phyloP scores from a whole-genome alignment of 2,329 filamentous ascomycete species.

The Myriosclerotinia duriaeana region DNA sequence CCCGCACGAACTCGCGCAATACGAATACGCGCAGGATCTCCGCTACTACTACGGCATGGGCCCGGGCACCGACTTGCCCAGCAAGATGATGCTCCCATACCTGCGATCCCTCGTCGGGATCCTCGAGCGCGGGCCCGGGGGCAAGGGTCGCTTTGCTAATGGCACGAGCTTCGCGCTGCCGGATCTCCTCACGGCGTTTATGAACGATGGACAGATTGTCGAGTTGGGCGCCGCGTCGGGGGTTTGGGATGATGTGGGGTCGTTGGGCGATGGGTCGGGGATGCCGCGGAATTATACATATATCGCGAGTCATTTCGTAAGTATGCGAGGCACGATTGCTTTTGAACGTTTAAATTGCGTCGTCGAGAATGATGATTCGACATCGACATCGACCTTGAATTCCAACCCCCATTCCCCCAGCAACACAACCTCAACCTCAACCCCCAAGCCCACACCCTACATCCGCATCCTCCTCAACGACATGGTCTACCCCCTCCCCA shows the following conservation, averaged over 20 bases:
- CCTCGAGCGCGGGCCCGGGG: slow-evolving; percentile 53
- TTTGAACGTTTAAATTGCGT: slow-evolving; percentile 46
- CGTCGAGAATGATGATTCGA: not conserved
- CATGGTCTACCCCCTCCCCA: slow-evolving; percentile 2
- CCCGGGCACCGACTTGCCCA: slow-evolving; percentile 53
- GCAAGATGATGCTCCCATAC: slow-evolving; percentile 61
- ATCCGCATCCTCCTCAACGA: slow-evolving; percentile 16
- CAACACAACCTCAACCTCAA: not conserved
- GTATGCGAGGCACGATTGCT: slow-evolving; percentile 64
- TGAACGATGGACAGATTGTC: slow-evolving; percentile 66
- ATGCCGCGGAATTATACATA: slow-evolving; percentile 53
- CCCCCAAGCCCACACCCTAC: not conserved
- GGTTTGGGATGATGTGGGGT: slow-evolving; percentile 52
- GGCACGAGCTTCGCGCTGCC: slow-evolving; percentile 52
- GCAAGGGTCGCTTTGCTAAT: slow-evolving; percentile 49
- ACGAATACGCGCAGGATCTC: slow-evolving; percentile 67
- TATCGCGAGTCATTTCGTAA: slow-evolving; percentile 55
- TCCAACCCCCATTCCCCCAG: not conserved
- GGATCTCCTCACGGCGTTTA: slow-evolving; percentile 59
- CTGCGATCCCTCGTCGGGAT: slow-evolving; percentile 54
- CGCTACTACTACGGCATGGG: slow-evolving; percentile 67
- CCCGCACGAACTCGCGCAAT: slow-evolving; percentile 59
- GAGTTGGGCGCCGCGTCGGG: slow-evolving; percentile 60
- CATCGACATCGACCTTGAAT: too few relatives aligned
- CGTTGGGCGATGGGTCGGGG: slow-evolving; percentile 42